Evolutionary conservation across 2,329 filamentous ascomycete genomes (phyloP).

Genomic region (Penicillium sp.): DNA sequence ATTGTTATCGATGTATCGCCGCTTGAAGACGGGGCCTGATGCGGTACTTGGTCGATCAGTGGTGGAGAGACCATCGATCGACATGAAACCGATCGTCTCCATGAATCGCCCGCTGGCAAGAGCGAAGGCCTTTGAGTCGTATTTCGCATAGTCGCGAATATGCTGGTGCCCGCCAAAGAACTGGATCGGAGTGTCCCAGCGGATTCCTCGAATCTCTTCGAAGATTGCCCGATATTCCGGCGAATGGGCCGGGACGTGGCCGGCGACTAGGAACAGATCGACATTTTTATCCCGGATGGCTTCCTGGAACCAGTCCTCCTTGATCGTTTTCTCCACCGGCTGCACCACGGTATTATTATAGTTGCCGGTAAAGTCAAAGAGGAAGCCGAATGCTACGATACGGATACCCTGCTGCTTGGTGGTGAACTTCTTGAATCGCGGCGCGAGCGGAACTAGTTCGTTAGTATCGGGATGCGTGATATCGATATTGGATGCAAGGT

Average conservation of each 20-base stretch:
- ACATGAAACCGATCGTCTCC: constrained; percentile 94
- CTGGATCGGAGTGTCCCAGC: constrained; percentile 80
- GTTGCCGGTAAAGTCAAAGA: constrained; percentile 91
- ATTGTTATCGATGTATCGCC: constrained; percentile 93
- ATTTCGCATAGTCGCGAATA: constrained; percentile 78
- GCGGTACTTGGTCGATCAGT: constrained; percentile 32
- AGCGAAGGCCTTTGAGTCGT: constrained; percentile 73
- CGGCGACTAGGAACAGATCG: constrained; percentile 82
- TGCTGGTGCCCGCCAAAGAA: constrained; percentile 92
- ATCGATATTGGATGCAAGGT: constrained; percentile 90
- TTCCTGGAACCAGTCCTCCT: constrained; percentile 83
- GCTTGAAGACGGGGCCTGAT: constrained; percentile 59
- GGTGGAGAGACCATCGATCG: constrained; percentile 65
- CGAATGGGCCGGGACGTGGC: constrained; percentile 80
- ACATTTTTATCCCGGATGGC: constrained; percentile 75
- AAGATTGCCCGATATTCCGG: constrained; percentile 75
- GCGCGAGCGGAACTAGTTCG: constrained; percentile 71
- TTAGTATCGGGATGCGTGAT: constrained; percentile 73
- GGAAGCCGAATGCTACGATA: constrained; percentile 85
- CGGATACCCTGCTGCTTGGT: constrained; percentile 85
- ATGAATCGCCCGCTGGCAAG: constrained; percentile 88
- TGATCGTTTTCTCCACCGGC: constrained; percentile 73
- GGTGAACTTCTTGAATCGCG: constrained; percentile 81
- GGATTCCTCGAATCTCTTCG: constrained; percentile 70
- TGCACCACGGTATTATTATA: constrained; percentile 87